Percentiles rank a stretch among this genome's conserved stretches.
phyloP scores from a whole-genome alignment of 495 filamentous ascomycete species.

The Penicillium robsamsonii region DNA sequence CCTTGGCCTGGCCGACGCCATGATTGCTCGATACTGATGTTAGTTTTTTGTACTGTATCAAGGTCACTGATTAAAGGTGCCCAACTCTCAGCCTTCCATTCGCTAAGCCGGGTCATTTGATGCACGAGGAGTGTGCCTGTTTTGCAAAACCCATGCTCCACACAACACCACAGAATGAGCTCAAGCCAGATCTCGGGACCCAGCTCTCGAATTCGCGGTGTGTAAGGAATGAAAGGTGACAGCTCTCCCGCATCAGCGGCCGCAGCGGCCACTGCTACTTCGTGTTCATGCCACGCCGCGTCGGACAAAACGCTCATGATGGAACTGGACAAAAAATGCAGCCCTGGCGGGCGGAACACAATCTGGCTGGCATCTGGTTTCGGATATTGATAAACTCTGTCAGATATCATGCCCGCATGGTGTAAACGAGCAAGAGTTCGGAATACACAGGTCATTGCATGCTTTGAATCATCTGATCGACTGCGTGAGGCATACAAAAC shows the following conservation, averaged over 20 bases:
- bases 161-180: slow-evolving; percentile 64
- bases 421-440: slow-evolving; percentile 60
- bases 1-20: slow-evolving; percentile 35
- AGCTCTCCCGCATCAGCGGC: slow-evolving; percentile 49
- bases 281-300: slow-evolving; percentile 56
- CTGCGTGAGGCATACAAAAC: slow-evolving; percentile 51
- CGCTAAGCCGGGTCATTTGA: slow-evolving; percentile 35
- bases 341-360: slow-evolving; percentile 54
- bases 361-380: slow-evolving; percentile 31
- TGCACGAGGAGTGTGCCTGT: slow-evolving; percentile 53
- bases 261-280: slow-evolving; percentile 42
- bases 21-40: slow-evolving; percentile 34
- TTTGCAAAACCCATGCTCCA: slow-evolving; percentile 57
- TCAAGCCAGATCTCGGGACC: slow-evolving; percentile 65
- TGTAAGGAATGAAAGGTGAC: slow-evolving; percentile 51
- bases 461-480: slow-evolving; percentile 34
- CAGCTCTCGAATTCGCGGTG: slow-evolving; percentile 50
- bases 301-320: slow-evolving; percentile 63
- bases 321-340: slow-evolving; percentile 54
- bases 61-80: slow-evolving; percentile 29
- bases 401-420: slow-evolving; percentile 55
- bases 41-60: slow-evolving; percentile 31
- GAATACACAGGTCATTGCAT: slow-evolving; percentile 57
- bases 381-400: slow-evolving; percentile 54
- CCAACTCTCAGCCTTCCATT: slow-evolving; percentile 44